A percentile compares a stretch with the other conserved stretches of the same genome.
Evolutionary conservation across 306 rosid genomes (phyloP).

Genomic region (Quercus cerris): DNA sequence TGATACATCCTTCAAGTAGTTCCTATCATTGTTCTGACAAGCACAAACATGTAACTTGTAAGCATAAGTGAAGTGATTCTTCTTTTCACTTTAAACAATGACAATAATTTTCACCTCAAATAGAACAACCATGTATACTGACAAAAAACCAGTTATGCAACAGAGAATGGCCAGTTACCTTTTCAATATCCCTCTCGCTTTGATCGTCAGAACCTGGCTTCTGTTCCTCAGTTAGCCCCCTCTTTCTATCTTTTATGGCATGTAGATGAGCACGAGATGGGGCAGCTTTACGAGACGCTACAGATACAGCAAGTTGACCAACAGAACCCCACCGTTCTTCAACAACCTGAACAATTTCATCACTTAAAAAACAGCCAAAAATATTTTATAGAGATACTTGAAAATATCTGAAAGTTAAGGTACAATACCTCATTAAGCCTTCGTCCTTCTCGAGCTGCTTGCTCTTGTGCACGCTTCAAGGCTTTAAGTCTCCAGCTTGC

Average conservation of each 20-base stretch:
- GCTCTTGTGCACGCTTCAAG: slow-evolving; percentile 89
- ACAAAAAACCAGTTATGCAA: slow-evolving; percentile 5
- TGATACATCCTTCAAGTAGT: slow-evolving; percentile 60
- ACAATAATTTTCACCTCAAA: no score
- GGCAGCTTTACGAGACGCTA: slow-evolving; percentile 68
- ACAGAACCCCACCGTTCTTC: slow-evolving; percentile 89
- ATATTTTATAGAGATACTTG: background rate
- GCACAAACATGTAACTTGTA: slow-evolving; percentile 13
- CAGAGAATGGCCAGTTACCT: slow-evolving; percentile 49
- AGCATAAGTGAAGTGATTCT: background rate
- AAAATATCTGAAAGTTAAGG: slow-evolving; percentile 19
- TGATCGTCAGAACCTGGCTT: slow-evolving; percentile 36
- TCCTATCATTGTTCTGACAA: slow-evolving; percentile 27
- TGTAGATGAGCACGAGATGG: slow-evolving; percentile 84
- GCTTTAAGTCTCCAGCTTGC: slow-evolving; percentile 99
- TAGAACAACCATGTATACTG: background rate
- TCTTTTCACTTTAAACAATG: no score
- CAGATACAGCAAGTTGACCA: slow-evolving; percentile 68
- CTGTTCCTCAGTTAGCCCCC: slow-evolving; percentile 47
- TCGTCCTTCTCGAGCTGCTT: slow-evolving; percentile 80
- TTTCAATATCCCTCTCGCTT: slow-evolving; percentile 37
- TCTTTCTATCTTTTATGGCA: slow-evolving; percentile 70
- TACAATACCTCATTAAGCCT: slow-evolving; percentile 51
- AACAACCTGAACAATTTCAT: slow-evolving; percentile 56
- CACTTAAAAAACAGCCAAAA: background rate